phyloP scores from a whole-genome alignment of 1,284 basidiomycete species.

The Tylopilus orsonianus region DNA sequence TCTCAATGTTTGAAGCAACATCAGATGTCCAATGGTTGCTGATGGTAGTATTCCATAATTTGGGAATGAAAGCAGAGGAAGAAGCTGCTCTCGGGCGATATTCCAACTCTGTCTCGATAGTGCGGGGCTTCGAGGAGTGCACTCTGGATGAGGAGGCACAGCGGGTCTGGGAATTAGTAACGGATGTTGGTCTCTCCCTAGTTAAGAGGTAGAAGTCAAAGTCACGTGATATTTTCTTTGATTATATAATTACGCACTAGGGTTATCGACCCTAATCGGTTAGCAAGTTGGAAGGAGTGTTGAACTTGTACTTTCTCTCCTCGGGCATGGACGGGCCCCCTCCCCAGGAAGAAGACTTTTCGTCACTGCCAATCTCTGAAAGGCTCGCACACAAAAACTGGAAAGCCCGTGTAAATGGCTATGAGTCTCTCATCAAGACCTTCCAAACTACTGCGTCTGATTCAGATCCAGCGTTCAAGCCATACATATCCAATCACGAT shows the following conservation, averaged over 20 bases:
- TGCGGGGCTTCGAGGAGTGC: conserved; percentile 40
- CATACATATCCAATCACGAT: conserved; percentile 78
- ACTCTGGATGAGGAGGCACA: conserved; percentile 52
- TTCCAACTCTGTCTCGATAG: conserved; percentile 42
- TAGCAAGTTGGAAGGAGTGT: conserved; percentile 3
- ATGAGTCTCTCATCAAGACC: conserved; percentile 84
- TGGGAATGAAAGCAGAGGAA: conserved; percentile 54
- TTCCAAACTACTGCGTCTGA: conserved; percentile 90
- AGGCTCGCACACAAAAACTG: conserved; percentile 94
- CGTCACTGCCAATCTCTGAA: conserved; percentile 76
- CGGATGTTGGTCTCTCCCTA: conserved; percentile 55
- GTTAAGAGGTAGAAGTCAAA: conserved; percentile 38
- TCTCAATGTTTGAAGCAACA: conserved; percentile 59
- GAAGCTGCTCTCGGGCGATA: conserved; percentile 55
- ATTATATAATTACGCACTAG: conserved; percentile 26
- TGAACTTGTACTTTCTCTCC: conserved; percentile 16
- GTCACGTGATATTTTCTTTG: conserved; percentile 26
- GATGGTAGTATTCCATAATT: conserved; percentile 69
- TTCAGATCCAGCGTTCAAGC: conserved; percentile 90
- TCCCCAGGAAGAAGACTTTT: conserved; percentile 93
- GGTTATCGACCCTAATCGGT: conserved; percentile 13
- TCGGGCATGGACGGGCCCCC: conserved; percentile 82
- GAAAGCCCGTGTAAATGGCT: conserved; percentile 96
- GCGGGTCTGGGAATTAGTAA: conserved; percentile 58
- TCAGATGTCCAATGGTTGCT: conserved; percentile 70